Percentiles rank a stretch among this genome's conserved stretches.
Evolutionary conservation across 148 eudicot species (phyloP).

Genomic region (Heliamphora exappendiculata): DNA sequence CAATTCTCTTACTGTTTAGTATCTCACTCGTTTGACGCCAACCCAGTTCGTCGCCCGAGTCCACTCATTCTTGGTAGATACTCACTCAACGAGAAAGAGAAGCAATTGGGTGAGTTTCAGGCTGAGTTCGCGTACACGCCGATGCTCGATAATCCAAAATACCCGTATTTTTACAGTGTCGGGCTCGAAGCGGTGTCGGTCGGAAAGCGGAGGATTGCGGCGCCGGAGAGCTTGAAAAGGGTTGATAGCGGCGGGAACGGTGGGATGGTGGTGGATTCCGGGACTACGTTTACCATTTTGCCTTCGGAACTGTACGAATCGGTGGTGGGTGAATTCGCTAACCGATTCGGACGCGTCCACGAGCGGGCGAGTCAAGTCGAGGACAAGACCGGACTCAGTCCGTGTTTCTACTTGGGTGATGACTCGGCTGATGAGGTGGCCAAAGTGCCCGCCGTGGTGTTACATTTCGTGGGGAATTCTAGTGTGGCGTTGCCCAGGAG

Average conservation of each 20-base stretch:
- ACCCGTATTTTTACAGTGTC: constrained; percentile 60
- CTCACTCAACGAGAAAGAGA: constrained; percentile 12
- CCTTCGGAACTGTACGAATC: constrained; percentile 31
- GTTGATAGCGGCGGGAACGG: constrained; percentile 39
- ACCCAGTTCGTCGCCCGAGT: constrained; percentile 50
- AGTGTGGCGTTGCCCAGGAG: constrained; percentile 64
- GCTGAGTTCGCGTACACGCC: constrained; percentile 50
- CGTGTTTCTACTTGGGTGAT: constrained; percentile 57
- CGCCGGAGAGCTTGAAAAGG: constrained; percentile 37
- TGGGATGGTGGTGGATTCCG: constrained; percentile 94
- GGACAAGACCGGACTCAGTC: constrained; percentile 59
- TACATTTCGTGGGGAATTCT: constrained; percentile 73
- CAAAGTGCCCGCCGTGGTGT: constrained; percentile 41
- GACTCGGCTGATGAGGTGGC: constrained; percentile 7
- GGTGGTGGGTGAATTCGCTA: constrained; percentile 35
- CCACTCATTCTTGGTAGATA: constrained; percentile 76
- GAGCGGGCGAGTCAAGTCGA: constrained; percentile 49
- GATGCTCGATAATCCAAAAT: constrained; percentile 60
- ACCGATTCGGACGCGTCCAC: constrained; percentile 26
- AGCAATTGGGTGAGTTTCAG: neutral
- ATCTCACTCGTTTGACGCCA: constrained; percentile 65
- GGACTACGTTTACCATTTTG: constrained; percentile 76
- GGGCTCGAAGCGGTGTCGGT: constrained; percentile 58
- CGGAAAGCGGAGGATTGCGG: constrained; percentile 63
- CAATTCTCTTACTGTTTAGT: constrained; percentile 77